Base-by-base conservation (phyloP, 2,329 filamentous ascomycete species). In the Chrysoporthe austroafricana region DNA sequence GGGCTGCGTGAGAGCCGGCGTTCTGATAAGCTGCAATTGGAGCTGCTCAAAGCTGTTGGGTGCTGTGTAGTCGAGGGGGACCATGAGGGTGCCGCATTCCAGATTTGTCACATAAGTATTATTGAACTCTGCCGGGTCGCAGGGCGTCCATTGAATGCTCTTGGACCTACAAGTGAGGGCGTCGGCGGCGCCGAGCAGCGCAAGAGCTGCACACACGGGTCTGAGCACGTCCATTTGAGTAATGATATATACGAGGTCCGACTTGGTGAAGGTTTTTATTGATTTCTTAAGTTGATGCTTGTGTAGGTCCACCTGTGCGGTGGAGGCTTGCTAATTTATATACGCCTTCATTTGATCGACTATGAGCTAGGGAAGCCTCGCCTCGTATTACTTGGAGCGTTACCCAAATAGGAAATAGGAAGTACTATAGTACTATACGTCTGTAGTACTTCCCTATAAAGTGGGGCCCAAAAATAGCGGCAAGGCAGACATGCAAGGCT, bases 1-100 rank as follows among this genome's bases (percentile, higher is more conserved):
- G 3, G 73, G 72, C 48, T 70, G 63, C 26, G n/a, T 14, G 11
- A 43, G 32, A 9, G 56, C 56, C 32, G 56, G 56, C 34, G 39
- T 70, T 70, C 39, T 59, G 26, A n/a, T 43, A 56, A 46, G 66
- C 50, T 18, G 48, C 9, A 52, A 32, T 5, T 52, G 21, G 48
- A 52, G 48, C 48, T 52, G 48, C 48, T 52, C 48, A 4, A 21
- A 52, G 21, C 9, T 52, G 48, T 52, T 52, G 48, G n/a, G 21
- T 4, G 48, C 9, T 32, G 48, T 52, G 21, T 52, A 52, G 21
- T 52, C 48, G 21, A 52, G 48, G 11, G 48, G 48, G n/a, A 52
- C 48, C 21, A 52, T 52, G 21, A 52, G 48, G 21, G 21, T 52
- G 21, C 48, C 48, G 21, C 48, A 52, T 52, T 52, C 48, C 48